Conservation (phyloP, 768 basidiomycete genomes). For the Pleurotus platypus region DNA sequence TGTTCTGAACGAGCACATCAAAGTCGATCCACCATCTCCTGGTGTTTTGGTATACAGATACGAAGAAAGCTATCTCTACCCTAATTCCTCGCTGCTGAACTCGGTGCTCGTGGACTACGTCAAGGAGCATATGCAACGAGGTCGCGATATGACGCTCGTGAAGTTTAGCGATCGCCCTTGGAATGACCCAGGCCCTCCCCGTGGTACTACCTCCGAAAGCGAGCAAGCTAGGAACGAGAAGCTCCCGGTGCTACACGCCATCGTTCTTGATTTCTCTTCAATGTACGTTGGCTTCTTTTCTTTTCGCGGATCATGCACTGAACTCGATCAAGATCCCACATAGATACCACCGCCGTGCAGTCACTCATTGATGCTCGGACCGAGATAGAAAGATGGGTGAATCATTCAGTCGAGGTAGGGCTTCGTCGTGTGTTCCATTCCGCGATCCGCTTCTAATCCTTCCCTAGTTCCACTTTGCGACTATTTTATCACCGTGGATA, state of each 20-base stretch:
- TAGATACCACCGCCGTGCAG: conserved; percentile 92
- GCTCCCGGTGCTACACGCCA: conserved; percentile 72
- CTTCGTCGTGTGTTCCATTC: not conserved
- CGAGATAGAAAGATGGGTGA: conserved; percentile 86
- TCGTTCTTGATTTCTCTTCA: conserved; percentile 88
- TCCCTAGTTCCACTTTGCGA: conserved; percentile 87
- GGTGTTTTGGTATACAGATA: conserved; percentile 91
- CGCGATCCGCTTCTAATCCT: not conserved
- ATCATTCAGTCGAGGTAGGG: conserved; percentile 67
- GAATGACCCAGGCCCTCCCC: conserved; percentile 85
- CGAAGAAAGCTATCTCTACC: conserved; percentile 87
- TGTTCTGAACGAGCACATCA: conserved; percentile 65
- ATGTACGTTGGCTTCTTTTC: conserved; percentile 45
- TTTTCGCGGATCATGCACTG: not conserved
- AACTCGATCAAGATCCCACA: conserved; percentile 54
- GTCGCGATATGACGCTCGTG: conserved; percentile 66
- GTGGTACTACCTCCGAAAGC: conserved; percentile 42
- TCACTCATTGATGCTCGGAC: conserved; percentile 84
- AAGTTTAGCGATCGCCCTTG: conserved; percentile 76
- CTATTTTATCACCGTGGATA: conserved; percentile 91
- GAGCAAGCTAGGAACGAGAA: conserved; percentile 40
- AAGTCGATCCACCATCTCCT: conserved; percentile 73
- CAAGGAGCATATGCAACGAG: conserved; percentile 71
- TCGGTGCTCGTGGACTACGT: conserved; percentile 77
- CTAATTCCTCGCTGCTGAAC: conserved; percentile 70